Evolutionary conservation across 768 basidiomycete species (phyloP), one percentile per base, ranked within the genome.

Genomic region (Sistotremastrum suecicum): DNA sequence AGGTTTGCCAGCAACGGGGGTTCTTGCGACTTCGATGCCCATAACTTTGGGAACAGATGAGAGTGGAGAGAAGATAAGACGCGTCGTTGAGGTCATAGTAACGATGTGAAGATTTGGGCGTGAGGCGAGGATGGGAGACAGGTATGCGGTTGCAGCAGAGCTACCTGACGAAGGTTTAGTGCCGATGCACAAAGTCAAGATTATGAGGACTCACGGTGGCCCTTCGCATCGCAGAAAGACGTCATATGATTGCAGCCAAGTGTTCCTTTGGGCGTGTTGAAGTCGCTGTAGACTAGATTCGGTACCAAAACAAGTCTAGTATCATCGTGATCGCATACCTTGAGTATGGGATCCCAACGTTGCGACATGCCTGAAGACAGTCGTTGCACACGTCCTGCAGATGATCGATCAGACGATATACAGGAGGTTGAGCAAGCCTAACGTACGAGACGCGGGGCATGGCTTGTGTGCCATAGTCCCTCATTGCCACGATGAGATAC

Each of bases 221-320:
- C 66, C 8, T 64, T 66, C 34, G 64, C 47, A 53, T 76, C 67
- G 43, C 83, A 20, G 20, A 9, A 4, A 11, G 2, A 56, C 72
- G 49, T 49, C 79, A 79, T 60, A 76, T 72, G 51, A 73, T 75
- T 5, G 71, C 72, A 3, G 83, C 83, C 20, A 7, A 76, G 53
- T 0, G 80, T 74, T 0, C 81, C 80, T 0, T 58, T 56, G 3
- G 64, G 53, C 3, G 73, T 76, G 47, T 74, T 81, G 47, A 82
- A 71, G 56, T 83, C 78, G 0, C 68, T 63, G 35, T 54, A 20
- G 20, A 20, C 20, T 20, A 20, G 20, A 20, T 1, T 20, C 2
- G 2, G 43, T 28, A 5, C 32, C n/a, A 5, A 33, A 44, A 32
- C 29, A 20, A 31, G 10, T 29, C 30, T 10, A 29, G 30, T 8